Percentiles rank a stretch among this genome's conserved stretches.
These are phyloP conservation scores for Lipomyces sp. DNA, from an alignment of 805 yeast species.

Conservation along the genomic window DNA sequence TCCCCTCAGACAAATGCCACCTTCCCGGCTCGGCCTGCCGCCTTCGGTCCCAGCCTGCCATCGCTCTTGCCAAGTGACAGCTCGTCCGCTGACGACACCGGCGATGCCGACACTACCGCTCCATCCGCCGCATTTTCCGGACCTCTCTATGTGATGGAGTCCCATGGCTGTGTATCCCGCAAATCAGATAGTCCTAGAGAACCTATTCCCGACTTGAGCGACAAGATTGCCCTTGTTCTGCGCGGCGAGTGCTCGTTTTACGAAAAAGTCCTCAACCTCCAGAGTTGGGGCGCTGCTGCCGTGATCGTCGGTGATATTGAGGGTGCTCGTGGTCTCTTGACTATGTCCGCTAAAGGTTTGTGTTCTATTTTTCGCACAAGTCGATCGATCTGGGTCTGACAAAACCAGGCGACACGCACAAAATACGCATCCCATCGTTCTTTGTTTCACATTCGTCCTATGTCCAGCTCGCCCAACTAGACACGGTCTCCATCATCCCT, in stretches of 20 bases:
- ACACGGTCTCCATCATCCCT: conserved; percentile 38
- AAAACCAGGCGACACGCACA: conserved; percentile 47
- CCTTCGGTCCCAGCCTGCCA: conserved; percentile 43
- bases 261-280: conserved; percentile 54
- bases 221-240: conserved; percentile 46
- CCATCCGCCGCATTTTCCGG: conserved; percentile 38
- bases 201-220: conserved; percentile 39
- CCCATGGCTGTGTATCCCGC: conserved; percentile 38
- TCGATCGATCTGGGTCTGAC: background rate
- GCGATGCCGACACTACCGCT: conserved; percentile 8
- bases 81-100: conserved; percentile 7
- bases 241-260: conserved; percentile 65
- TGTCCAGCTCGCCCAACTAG: conserved; percentile 32
- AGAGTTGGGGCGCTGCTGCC: conserved; percentile 54
- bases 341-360: conserved; percentile 55
- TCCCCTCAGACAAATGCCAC: conserved; percentile 43
- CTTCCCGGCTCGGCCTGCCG: conserved; percentile 48
- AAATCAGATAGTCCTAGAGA: conserved; percentile 10
- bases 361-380: background rate
- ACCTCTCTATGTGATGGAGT: conserved; percentile 36
- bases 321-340: conserved; percentile 53
- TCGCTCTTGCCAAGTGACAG: conserved; percentile 14
- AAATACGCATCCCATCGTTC: conserved; percentile 56
- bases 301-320: conserved; percentile 63
- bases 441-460: conserved; percentile 57